These are phyloP conservation scores for Tricholoma flavovirens DNA, from an alignment of 768 basidiomycete genomes.

Conservation along the genomic window DNA sequence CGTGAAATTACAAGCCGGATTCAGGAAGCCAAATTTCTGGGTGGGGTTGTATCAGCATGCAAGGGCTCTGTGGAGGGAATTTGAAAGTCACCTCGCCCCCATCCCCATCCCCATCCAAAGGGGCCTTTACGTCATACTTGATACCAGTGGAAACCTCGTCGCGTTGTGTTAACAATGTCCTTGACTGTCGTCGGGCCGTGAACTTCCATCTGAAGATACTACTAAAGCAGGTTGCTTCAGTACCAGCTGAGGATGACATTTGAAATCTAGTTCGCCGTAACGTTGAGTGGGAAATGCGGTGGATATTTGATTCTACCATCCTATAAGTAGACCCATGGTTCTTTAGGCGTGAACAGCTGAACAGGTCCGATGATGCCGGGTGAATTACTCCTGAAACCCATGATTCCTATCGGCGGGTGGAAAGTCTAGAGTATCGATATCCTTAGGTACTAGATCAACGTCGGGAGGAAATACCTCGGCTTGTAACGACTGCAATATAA, in stretches of 20 bases:
- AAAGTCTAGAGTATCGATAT: neutral
- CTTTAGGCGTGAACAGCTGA: neutral
- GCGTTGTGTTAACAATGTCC: neutral
- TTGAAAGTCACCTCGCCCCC: neutral
- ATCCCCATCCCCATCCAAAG: neutral
- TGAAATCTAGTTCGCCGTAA: neutral
- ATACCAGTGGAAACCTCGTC: neutral
- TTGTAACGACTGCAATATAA: too few relatives aligned
- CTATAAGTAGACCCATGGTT: neutral
- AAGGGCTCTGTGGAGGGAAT: neutral
- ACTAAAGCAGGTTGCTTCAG: slow-evolving; percentile 11
- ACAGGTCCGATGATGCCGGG: neutral
- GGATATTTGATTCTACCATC: neutral
- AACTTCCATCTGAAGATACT: slow-evolving; percentile 8
- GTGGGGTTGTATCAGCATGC: neutral
- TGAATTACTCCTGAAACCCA: neutral
- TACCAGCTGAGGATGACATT: neutral
- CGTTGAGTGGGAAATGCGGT: neutral
- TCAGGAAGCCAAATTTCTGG: neutral
- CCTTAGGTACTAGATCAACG: too few relatives aligned
- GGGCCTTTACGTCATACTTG: neutral
- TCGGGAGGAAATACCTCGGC: too few relatives aligned
- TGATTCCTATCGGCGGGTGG: neutral
- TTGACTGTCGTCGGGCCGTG: neutral
- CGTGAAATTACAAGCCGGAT: neutral